A percentile compares a stretch with the other conserved stretches of the same genome.
These are phyloP conservation scores for Coemansia sp. DNA, from an alignment of 192 early-diverging fungal species.

Conservation along the genomic window DNA sequence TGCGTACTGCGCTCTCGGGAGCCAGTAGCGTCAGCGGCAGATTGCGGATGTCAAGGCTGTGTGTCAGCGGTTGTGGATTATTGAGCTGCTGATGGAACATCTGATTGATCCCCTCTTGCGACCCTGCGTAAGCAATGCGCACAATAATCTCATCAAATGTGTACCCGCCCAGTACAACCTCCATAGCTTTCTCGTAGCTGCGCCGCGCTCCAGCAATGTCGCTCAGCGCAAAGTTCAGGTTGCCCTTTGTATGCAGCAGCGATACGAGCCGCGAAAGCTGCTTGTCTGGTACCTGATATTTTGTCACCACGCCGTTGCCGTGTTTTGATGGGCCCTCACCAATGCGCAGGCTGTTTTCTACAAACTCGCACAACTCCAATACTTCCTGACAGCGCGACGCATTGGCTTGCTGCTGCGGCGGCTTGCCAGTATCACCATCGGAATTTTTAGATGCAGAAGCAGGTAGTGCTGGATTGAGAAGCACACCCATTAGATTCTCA, in stretches of 20 bases:
- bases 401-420: slow-evolving; percentile 8
- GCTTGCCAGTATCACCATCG: slow-evolving; percentile 1
- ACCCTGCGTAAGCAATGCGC: slow-evolving; percentile 45
- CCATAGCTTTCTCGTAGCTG: slow-evolving; percentile 83
- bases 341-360: slow-evolving; percentile 63
- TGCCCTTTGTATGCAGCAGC: slow-evolving; percentile 84
- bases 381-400: slow-evolving; percentile 73
- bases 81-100: slow-evolving; percentile 43
- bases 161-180: slow-evolving; percentile 64
- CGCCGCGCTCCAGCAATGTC: slow-evolving; percentile 67
- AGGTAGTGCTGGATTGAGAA: slow-evolving; percentile 55
- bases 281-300: slow-evolving; percentile 58
- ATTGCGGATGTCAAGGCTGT: slow-evolving; percentile 21
- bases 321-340: slow-evolving; percentile 12
- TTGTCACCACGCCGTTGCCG: slow-evolving; percentile 9
- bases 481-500: slow-evolving; percentile 80
- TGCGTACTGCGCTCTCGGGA: slow-evolving; percentile 62
- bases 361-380: slow-evolving; percentile 75
- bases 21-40: slow-evolving; percentile 62
- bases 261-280: slow-evolving; percentile 75
- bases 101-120: slow-evolving; percentile 43
- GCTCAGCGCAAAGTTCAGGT: slow-evolving; percentile 74
- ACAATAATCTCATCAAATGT: slow-evolving; percentile 50
- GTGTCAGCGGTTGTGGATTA: slow-evolving; percentile 24
- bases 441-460: background rate